Evolutionary conservation across 257 asterid genomes (phyloP), one percentile per base, ranked within the genome.

Genomic region (Salvia miltiorrhiza): DNA sequence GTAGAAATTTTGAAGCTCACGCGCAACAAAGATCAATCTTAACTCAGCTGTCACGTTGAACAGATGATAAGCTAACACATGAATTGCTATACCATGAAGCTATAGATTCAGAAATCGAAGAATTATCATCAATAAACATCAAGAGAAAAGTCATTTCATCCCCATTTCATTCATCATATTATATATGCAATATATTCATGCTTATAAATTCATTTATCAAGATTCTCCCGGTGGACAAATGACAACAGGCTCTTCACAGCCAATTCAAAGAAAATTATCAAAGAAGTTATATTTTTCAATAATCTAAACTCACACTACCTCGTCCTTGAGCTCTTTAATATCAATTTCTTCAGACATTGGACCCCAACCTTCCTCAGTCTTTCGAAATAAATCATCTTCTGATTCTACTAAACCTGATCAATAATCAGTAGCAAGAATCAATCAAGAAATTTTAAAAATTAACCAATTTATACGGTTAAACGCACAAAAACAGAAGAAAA

Each of bases 271-370:
- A n/a, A n/a, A n/a, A n/a, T n/a, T n/a, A n/a, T n/a, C n/a, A n/a
- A n/a, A 19, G 6, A 70, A 24, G 39, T 16, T 44, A 30, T 1
- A 48, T 8, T 9, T 41, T 58, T 37, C 55, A 19, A 70, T 52
- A 63, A 73, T 53, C 12, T 12, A 56, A 49, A 50, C 41, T 21
- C 48, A 70, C 20, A 40, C 78, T 33, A 81, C 86, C 86, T 81
- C 86, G 20, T 81, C 63, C 70, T 73, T 73, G 33, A 78, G 77
- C 75, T 72, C 81, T 60, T 69, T 75, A 26, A 70, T 50, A 45
- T 73, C 79, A 73, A 45, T 65, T 24, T 69, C 86, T 61, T 78
- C 76, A 0, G 39, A 33, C 23, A 67, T 48, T 40, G 62, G 79
- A 35, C 54, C 64, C 66, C 58, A 45, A 33, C 40, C 44, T 49